phyloP scores from a whole-genome alignment of 805 yeast species.

The Ogataea wickerhamii region DNA sequence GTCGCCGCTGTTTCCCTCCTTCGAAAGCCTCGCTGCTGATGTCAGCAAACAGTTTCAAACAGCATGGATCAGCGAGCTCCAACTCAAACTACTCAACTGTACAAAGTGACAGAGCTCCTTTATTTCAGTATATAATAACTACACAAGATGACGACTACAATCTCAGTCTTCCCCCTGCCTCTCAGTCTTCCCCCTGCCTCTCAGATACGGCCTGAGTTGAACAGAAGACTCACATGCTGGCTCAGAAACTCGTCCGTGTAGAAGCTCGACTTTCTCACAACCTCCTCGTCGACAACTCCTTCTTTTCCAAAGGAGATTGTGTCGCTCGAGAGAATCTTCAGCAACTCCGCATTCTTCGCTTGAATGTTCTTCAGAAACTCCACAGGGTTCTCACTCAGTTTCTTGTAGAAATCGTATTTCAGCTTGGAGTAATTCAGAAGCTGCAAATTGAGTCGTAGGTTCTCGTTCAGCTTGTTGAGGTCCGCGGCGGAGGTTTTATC shows the following conservation, averaged over 20 bases:
- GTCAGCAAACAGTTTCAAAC: conserved; percentile 14
- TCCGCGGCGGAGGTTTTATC: conserved; percentile 42
- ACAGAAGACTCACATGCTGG: conserved; percentile 73
- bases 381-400: conserved; percentile 73
- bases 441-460: conserved; percentile 45
- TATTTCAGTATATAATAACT: conserved; percentile 3
- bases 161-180: no score
- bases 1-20: conserved; percentile 24
- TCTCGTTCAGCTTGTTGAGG: conserved; percentile 32
- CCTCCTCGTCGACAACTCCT: conserved; percentile 64
- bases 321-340: conserved; percentile 84
- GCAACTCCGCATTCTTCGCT: conserved; percentile 76
- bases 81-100: conserved; percentile 4
- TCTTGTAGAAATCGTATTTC: conserved; percentile 75
- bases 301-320: conserved; percentile 33
- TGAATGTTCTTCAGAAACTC: conserved; percentile 69
- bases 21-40: conserved; percentile 26
- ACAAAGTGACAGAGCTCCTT: no score
- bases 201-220: conserved; percentile 52
- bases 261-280: conserved; percentile 78
- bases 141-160: no score
- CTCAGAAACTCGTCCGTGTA: conserved; percentile 74
- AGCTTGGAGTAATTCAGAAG: conserved; percentile 53
- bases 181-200: no score
- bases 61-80: conserved; percentile 18